Conservation (phyloP, 2,329 filamentous ascomycete species). For the Alternaria gaisen region DNA sequence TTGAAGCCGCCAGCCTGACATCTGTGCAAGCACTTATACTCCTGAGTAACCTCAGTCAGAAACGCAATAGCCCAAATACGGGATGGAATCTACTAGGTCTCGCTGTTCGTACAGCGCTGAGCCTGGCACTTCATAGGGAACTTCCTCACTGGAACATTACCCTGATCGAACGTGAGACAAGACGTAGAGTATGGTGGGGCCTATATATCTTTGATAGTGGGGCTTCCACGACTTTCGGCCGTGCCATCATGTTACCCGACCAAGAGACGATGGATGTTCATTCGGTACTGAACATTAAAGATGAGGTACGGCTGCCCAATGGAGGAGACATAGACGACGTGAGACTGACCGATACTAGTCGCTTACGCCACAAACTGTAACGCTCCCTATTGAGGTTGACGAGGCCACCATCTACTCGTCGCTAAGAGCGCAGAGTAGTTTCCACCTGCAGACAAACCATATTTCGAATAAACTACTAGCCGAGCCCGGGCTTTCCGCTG, state of each 20-base stretch:
- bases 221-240: conserved; percentile 37
- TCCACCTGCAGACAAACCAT: conserved; percentile 36
- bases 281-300: conserved; percentile 31
- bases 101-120: conserved; percentile 35
- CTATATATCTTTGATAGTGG: conserved; percentile 40
- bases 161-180: conserved; percentile 35
- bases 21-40: conserved; percentile 37
- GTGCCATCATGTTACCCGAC: conserved; percentile 37
- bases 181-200: conserved; percentile 38
- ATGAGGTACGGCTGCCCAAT: conserved; percentile 21
- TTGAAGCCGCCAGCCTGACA: conserved; percentile 34
- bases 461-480: conserved; percentile 35
- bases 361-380: conserved; percentile 31
- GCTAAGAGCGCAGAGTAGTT: conserved; percentile 30
- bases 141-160: conserved; percentile 40
- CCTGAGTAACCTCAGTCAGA: conserved; percentile 36
- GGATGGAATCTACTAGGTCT: conserved; percentile 39
- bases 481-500: conserved; percentile 37
- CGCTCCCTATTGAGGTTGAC: conserved; percentile 25
- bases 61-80: conserved; percentile 35
- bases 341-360: conserved; percentile 21
- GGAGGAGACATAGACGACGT: neutral
- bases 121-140: conserved; percentile 37
- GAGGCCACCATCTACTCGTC: conserved; percentile 35
- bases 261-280: conserved; percentile 39